Evolutionary conservation across 805 yeast genomes (phyloP).

Genomic region (Metschnikowia baotianmanensis): DNA sequence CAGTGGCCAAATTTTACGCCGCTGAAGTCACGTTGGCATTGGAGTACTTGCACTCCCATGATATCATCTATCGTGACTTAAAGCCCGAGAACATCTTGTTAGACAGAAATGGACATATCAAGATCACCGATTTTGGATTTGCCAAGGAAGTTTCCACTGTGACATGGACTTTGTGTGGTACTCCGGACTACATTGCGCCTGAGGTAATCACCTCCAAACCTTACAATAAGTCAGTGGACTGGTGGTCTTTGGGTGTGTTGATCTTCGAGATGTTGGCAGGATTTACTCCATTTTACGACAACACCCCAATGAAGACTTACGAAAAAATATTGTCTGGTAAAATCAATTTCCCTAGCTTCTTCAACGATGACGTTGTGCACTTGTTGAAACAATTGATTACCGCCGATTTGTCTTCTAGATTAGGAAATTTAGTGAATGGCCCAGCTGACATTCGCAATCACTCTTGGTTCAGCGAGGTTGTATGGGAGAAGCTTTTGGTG

Average conservation of each 20-base stretch:
- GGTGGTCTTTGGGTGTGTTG: constrained; percentile 64
- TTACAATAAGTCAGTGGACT: constrained; percentile 60
- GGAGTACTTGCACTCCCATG: constrained; percentile 57
- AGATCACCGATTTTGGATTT: constrained; percentile 60
- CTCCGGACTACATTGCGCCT: constrained; percentile 65
- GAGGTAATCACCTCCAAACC: constrained; percentile 65
- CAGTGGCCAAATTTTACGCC: constrained; percentile 62
- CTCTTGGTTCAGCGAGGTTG: constrained; percentile 59
- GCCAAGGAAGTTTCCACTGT: constrained; percentile 61
- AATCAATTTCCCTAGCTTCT: constrained; percentile 80
- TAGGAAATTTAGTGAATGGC: constrained; percentile 59
- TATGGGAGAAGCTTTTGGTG: constrained; percentile 55
- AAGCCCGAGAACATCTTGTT: constrained; percentile 60
- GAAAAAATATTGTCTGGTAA: constrained; percentile 69
- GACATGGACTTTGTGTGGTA: constrained; percentile 62
- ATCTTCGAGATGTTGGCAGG: constrained; percentile 90
- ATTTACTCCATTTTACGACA: constrained; percentile 90
- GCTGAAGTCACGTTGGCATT: constrained; percentile 60
- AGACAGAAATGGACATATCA: constrained; percentile 59
- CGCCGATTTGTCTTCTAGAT: constrained; percentile 52
- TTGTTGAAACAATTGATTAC: constrained; percentile 50
- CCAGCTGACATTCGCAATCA: constrained; percentile 56
- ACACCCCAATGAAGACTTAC: constrained; percentile 76
- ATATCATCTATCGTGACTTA: constrained; percentile 58
- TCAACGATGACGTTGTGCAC: constrained; percentile 54